These are phyloP conservation scores for Rhynchospora pubera DNA, from an alignment of 176 grass and related monocot genomes.

Conservation along the genomic window DNA sequence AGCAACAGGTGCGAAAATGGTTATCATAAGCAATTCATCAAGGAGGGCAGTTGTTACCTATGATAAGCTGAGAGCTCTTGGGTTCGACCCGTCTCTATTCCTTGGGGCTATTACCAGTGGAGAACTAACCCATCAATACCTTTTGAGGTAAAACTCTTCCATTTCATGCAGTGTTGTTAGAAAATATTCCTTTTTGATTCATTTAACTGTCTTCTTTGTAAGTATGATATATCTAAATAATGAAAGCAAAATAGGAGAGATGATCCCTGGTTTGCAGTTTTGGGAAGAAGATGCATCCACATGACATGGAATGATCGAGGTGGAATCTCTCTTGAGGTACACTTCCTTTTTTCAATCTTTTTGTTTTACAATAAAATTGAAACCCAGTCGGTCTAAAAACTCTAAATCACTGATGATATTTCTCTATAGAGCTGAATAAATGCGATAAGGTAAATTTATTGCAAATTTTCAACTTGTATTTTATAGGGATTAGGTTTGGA, in stretches of 20 bases:
- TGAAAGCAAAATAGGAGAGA: conserved; percentile 42
- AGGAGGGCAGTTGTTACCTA: conserved; percentile 63
- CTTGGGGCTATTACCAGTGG: conserved; percentile 71
- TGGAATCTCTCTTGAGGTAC: conserved; percentile 86
- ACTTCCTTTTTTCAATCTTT: not conserved
- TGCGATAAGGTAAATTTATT: not conserved
- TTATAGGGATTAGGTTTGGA: conserved; percentile 75
- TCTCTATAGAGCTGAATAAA: too few species aligned
- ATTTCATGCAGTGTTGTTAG: too few species aligned
- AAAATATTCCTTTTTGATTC: not conserved
- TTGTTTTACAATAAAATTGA: not conserved
- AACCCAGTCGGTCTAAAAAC: not conserved
- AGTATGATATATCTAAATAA: not conserved
- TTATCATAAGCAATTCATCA: conserved; percentile 96
- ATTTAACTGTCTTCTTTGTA: not conserved
- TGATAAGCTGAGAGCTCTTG: conserved; percentile 61
- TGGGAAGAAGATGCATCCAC: conserved; percentile 77
- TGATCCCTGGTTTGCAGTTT: conserved; percentile 76
- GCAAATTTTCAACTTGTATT: not conserved
- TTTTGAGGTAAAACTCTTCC: conserved; percentile 47
- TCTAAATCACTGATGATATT: too few species aligned
- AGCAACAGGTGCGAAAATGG: conserved; percentile 59
- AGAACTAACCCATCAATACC: conserved; percentile 80
- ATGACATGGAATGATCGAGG: conserved; percentile 78
- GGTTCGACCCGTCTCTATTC: conserved; percentile 66